Conservation (phyloP, 345 rosid genomes). For the Lagerstroemia speciosa region DNA sequence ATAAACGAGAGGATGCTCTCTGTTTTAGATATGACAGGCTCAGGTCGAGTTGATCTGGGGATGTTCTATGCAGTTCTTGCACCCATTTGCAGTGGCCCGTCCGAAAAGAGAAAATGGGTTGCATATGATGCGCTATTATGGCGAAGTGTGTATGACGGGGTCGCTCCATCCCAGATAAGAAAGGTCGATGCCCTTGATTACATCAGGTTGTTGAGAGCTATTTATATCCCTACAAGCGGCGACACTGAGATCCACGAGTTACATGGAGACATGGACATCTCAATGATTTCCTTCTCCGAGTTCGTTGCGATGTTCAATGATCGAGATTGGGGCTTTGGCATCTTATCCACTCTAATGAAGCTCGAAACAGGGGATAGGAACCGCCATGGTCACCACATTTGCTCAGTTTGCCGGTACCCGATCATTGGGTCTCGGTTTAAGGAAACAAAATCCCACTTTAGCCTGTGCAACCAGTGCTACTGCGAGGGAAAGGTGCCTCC, state of each 20-base stretch:
- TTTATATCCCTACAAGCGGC: constrained; percentile 64
- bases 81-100: constrained; percentile 70
- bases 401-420: constrained; percentile 85
- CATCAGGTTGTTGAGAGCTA: constrained; percentile 64
- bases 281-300: constrained; percentile 60
- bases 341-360: constrained; percentile 69
- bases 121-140: constrained; percentile 85
- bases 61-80: constrained; percentile 80
- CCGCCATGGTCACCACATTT: constrained; percentile 65
- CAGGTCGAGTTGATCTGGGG: constrained; percentile 90
- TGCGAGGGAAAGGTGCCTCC: constrained; percentile 90
- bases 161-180: constrained; percentile 43
- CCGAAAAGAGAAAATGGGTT: constrained; percentile 64
- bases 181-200: constrained; percentile 54
- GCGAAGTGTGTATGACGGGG: constrained; percentile 79
- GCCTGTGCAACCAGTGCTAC: constrained; percentile 84
- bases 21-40: constrained; percentile 61
- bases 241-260: constrained; percentile 57
- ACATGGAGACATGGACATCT: constrained; percentile 54
- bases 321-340: constrained; percentile 85
- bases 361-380: constrained; percentile 77
- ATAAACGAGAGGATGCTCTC: constrained; percentile 88
- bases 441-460: constrained; percentile 75
- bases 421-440: constrained; percentile 84
- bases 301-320: constrained; percentile 82